Evolutionary conservation across 2,329 filamentous ascomycete species (phyloP).

Genomic region (Talaromyces sp.): DNA sequence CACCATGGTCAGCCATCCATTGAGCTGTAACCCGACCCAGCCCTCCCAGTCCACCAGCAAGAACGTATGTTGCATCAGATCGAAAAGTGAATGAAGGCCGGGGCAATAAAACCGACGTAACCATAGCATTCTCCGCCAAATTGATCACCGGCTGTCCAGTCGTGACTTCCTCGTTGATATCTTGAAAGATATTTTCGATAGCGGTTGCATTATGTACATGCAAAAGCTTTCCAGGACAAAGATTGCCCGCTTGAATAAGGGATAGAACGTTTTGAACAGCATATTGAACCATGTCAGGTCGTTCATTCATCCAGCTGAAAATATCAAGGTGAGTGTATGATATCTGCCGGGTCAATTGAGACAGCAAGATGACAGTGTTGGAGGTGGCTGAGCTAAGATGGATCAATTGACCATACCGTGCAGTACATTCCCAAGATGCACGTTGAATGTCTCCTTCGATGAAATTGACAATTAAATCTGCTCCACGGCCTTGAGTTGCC

Average conservation of each 20-base stretch:
- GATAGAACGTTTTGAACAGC: background rate
- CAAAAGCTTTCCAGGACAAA: background rate
- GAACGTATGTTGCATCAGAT: background rate
- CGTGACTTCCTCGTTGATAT: background rate
- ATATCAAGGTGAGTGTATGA: background rate
- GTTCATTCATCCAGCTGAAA: background rate
- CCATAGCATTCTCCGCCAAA: background rate
- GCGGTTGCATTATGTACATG: background rate
- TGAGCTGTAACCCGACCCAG: background rate
- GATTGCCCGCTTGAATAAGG: background rate
- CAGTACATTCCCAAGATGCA: background rate
- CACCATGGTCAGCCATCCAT: background rate
- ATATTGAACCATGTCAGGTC: background rate
- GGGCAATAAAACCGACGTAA: background rate
- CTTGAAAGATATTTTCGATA: background rate
- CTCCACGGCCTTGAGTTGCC: background rate
- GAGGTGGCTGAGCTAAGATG: background rate
- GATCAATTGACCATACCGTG: background rate
- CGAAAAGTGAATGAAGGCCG: background rate
- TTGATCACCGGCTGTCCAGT: background rate
- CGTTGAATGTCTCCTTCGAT: background rate
- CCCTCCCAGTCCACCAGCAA: background rate
- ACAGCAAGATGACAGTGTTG: background rate
- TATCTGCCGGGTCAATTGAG: background rate
- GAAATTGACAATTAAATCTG: background rate